These are phyloP conservation scores for Fomitopsis betulina DNA, from an alignment of 1,284 basidiomycete genomes.

Conservation along the genomic window DNA sequence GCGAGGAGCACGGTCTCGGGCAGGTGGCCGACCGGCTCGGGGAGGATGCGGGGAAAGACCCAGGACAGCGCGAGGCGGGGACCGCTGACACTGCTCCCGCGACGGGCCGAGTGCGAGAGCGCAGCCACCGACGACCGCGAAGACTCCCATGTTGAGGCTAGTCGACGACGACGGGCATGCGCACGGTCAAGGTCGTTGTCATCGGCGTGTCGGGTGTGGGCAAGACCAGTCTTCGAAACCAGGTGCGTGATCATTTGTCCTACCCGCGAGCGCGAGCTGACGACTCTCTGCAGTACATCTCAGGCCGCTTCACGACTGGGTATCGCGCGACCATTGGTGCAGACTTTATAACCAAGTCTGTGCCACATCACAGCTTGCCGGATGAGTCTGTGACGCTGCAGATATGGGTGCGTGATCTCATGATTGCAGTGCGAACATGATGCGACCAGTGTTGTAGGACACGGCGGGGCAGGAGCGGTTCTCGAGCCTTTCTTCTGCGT, in stretches of 20 bases:
- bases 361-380: conserved; percentile 52
- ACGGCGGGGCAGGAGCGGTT: conserved; percentile 84
- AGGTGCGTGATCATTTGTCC: conserved; percentile 39
- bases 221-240: conserved; percentile 67
- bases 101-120: background rate
- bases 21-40: background rate
- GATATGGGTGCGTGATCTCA: conserved; percentile 62
- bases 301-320: conserved; percentile 64
- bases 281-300: conserved; percentile 52
- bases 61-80: no score
- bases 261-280: background rate
- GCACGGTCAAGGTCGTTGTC: conserved; percentile 71
- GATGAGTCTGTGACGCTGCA: conserved; percentile 61
- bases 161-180: conserved; percentile 34
- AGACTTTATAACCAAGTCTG: conserved; percentile 73
- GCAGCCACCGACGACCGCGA: background rate
- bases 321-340: conserved; percentile 83
- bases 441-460: conserved; percentile 38
- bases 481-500: conserved; percentile 72
- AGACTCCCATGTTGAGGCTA: conserved; percentile 7
- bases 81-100: background rate
- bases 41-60: background rate
- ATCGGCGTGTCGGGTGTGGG: conserved; percentile 76
- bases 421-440: background rate
- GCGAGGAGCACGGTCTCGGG: background rate